These are phyloP conservation scores for Auricularia sp. DNA, from an alignment of 768 basidiomycete genomes.

Conservation along the genomic window DNA sequence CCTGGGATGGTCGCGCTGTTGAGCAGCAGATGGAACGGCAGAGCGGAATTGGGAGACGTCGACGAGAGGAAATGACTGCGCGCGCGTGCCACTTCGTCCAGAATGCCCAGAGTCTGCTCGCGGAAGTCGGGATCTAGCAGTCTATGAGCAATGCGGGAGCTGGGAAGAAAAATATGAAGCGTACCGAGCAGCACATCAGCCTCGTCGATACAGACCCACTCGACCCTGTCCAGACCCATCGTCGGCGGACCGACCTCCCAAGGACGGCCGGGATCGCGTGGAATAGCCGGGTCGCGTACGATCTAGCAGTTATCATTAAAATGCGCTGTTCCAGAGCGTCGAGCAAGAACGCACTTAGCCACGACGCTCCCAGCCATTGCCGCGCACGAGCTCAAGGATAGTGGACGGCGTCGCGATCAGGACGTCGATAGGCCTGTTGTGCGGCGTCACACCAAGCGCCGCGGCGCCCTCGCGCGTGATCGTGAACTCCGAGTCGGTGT, in stretches of 20 bases:
- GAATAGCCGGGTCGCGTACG: neutral
- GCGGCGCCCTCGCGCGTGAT: neutral
- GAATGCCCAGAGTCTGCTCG: too few species aligned
- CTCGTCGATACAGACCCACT: conserved; percentile 88
- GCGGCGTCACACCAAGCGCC: neutral
- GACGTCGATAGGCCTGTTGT: neutral
- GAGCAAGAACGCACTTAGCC: conserved; percentile 14
- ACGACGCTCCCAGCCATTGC: conserved; percentile 17
- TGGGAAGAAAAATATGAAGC: conserved; percentile 10
- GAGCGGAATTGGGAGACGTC: conserved; percentile 15
- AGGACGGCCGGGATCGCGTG: conserved; percentile 12
- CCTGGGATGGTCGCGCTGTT: conserved; percentile 83
- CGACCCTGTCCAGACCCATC: conserved; percentile 56
- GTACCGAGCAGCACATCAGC: conserved; percentile 83
- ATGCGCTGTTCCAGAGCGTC: conserved; percentile 7
- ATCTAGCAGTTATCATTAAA: conserved; percentile 7
- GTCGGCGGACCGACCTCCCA: conserved; percentile 37
- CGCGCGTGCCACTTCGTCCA: conserved; percentile 53
- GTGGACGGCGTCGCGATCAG: neutral
- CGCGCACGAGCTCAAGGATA: neutral
- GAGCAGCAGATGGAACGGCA: conserved; percentile 70
- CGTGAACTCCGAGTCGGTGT: neutral
- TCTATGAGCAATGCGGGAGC: neutral
- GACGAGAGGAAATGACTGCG: conserved; percentile 36
- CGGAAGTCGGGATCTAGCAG: conserved; percentile 62